Conservation (phyloP, 164 flowering plant species). For the Umbellularia californica region DNA sequence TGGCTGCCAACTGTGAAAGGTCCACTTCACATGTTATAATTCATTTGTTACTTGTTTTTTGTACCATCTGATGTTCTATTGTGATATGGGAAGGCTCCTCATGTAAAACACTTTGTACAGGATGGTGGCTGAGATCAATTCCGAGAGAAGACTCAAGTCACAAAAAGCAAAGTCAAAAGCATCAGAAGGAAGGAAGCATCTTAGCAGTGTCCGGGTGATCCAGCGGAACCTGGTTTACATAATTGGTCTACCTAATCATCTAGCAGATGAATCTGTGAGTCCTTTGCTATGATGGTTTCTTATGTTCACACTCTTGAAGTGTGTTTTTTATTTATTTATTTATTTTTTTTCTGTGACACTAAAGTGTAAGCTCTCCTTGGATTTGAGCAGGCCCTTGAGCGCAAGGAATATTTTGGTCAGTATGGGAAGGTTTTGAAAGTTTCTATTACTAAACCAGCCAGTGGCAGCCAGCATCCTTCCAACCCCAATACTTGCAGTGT, state of each 20-base stretch:
- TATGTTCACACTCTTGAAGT: background rate
- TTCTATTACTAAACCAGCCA: constrained; percentile 82
- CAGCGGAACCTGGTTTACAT: constrained; percentile 90
- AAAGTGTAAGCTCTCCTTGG: background rate
- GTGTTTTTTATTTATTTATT: background rate
- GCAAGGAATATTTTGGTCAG: constrained; percentile 84
- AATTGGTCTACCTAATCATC: constrained; percentile 80
- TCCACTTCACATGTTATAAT: constrained; percentile 11
- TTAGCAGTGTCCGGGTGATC: constrained; percentile 85
- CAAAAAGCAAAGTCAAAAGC: constrained; percentile 73
- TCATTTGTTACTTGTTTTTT: background rate
- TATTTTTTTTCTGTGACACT: background rate
- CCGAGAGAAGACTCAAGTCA: constrained; percentile 64
- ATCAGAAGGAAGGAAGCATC: constrained; percentile 84
- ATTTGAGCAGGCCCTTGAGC: constrained; percentile 77
- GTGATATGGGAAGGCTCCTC: background rate
- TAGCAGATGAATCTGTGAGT: constrained; percentile 91
- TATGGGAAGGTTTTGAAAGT: constrained; percentile 96
- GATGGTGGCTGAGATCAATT: constrained; percentile 67
- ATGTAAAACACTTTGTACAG: constrained; percentile 23
- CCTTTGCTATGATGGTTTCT: background rate
- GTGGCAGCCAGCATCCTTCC: constrained; percentile 83
- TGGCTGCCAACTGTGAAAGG: constrained; percentile 77
- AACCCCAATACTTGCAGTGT: constrained; percentile 84
- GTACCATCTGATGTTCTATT: background rate